These are phyloP conservation scores for Dalbergia cultrata DNA, from an alignment of 306 rosid species.

Conservation along the genomic window DNA sequence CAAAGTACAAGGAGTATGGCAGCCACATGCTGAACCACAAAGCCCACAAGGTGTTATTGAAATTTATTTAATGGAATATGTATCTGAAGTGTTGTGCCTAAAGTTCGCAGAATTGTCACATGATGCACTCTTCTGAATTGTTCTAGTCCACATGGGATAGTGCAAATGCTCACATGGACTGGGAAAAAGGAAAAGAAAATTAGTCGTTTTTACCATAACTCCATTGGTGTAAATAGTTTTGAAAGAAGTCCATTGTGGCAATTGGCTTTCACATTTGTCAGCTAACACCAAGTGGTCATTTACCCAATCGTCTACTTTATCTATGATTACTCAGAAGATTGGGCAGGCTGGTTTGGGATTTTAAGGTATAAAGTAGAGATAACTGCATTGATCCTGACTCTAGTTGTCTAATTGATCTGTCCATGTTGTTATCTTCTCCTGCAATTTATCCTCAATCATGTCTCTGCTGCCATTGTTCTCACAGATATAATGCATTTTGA, in stretches of 20 bases:
- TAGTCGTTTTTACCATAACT: neutral
- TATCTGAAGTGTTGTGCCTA: neutral
- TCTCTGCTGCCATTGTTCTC: slow-evolving; percentile 26
- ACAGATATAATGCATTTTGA: slow-evolving; percentile 31
- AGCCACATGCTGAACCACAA: neutral
- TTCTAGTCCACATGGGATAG: neutral
- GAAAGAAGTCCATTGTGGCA: slow-evolving; percentile 2
- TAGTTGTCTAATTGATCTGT: slow-evolving; percentile 6
- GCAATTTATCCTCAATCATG: slow-evolving; percentile 5
- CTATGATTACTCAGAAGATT: slow-evolving; percentile 1
- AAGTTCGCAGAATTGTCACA: neutral
- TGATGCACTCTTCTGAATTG: neutral
- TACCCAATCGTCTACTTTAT: neutral
- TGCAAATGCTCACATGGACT: neutral
- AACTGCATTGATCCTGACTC: slow-evolving; percentile 18
- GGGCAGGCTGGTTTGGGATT: slow-evolving; percentile 14
- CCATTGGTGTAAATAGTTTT: neutral
- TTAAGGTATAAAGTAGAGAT: slow-evolving; percentile 29
- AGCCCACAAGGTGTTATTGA: neutral
- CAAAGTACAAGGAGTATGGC: neutral
- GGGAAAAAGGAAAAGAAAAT: neutral
- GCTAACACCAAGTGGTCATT: slow-evolving; percentile 16
- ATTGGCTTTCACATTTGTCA: neutral
- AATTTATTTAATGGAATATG: neutral
- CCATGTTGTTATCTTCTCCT: slow-evolving; percentile 19